A percentile compares a stretch with the other conserved stretches of the same genome.
phyloP scores from a whole-genome alignment of 139 green algal species.

The Micractinium conductrix region DNA sequence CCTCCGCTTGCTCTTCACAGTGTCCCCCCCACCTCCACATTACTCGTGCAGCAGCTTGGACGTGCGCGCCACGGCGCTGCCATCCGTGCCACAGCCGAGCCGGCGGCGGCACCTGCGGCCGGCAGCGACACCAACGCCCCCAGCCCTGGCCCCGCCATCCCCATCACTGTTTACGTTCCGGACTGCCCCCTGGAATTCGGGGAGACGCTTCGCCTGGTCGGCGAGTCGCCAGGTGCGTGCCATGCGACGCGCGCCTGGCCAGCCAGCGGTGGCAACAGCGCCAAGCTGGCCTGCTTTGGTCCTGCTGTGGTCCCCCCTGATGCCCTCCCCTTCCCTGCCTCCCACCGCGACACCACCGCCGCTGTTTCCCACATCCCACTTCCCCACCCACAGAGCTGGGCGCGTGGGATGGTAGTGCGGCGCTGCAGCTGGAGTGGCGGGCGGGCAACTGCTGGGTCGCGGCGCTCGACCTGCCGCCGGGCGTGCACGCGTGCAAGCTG shows the following conservation, averaged over 20 bases:
- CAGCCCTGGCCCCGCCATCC: too few relatives aligned
- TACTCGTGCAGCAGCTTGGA: neutral
- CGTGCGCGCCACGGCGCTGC: too few relatives aligned
- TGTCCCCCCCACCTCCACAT: neutral
- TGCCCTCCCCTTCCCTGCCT: too few relatives aligned
- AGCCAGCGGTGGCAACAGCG: too few relatives aligned
- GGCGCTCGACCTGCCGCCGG: constrained; percentile 44
- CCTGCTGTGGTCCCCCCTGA: too few relatives aligned
- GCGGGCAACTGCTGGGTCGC: constrained; percentile 60
- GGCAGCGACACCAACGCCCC: too few relatives aligned
- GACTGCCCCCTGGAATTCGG: constrained; percentile 35
- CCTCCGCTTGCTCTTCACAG: too few relatives aligned
- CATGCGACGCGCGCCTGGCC: too few relatives aligned
- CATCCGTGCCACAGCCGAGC: neutral
- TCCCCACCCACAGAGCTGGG: constrained; percentile 49
- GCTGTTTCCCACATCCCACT: too few relatives aligned
- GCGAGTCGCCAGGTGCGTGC: too few relatives aligned
- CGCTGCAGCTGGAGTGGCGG: constrained; percentile 48
- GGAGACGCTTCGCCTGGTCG: constrained; percentile 41
- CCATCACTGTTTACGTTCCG: neutral
- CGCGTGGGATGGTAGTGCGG: constrained; percentile 35
- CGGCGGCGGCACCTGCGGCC: neutral
- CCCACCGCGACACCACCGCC: too few relatives aligned
- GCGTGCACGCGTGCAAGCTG: constrained; percentile 57
- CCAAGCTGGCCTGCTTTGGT: too few relatives aligned